These are phyloP conservation scores for Cyberlindnera euphorbiae DNA, from an alignment of 805 yeast genomes.

Conservation along the genomic window DNA sequence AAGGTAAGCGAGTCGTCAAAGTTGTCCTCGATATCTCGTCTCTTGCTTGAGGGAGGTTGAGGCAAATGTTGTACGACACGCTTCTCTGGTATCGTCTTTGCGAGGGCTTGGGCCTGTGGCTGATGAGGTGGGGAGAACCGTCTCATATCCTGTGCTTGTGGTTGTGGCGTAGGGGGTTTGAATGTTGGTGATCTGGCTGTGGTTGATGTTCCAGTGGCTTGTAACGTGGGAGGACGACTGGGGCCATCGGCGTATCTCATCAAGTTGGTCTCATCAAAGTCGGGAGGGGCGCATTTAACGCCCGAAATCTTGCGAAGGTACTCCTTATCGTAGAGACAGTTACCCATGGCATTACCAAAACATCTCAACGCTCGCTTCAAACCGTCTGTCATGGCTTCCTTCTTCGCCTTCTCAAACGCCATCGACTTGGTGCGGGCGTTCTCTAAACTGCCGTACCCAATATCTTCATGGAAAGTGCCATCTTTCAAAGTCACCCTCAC, in stretches of 20 bases:
- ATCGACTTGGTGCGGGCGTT: slow-evolving; percentile 66
- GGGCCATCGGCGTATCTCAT: slow-evolving; percentile 29
- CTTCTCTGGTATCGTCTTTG: slow-evolving; percentile 16
- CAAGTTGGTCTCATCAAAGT: slow-evolving; percentile 38
- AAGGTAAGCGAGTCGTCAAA: slow-evolving; percentile 51
- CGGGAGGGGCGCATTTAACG: slow-evolving; percentile 40
- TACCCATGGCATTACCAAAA: slow-evolving; percentile 80
- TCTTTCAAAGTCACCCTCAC: slow-evolving; percentile 70
- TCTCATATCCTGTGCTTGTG: slow-evolving; percentile 1
- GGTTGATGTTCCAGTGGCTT: neutral
- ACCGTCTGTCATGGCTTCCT: slow-evolving; percentile 82
- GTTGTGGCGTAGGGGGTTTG: neutral
- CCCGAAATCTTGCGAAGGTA: slow-evolving; percentile 44
- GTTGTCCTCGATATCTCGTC: slow-evolving; percentile 28
- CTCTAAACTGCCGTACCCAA: slow-evolving; percentile 81
- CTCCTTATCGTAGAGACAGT: slow-evolving; percentile 76
- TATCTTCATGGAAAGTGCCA: slow-evolving; percentile 78
- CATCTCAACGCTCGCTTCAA: slow-evolving; percentile 72
- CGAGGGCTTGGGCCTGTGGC: slow-evolving; percentile 1
- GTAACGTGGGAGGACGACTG: slow-evolving; percentile 15
- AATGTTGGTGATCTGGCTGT: neutral
- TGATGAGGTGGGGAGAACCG: slow-evolving; percentile 5
- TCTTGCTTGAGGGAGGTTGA: slow-evolving; percentile 5
- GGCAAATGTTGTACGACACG: slow-evolving; percentile 7
- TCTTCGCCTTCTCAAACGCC: slow-evolving; percentile 81